Evolutionary conservation across 1,284 basidiomycete genomes (phyloP), one percentile per base, ranked within the genome.

Genomic region (Cryptococcus wingfieldii): DNA sequence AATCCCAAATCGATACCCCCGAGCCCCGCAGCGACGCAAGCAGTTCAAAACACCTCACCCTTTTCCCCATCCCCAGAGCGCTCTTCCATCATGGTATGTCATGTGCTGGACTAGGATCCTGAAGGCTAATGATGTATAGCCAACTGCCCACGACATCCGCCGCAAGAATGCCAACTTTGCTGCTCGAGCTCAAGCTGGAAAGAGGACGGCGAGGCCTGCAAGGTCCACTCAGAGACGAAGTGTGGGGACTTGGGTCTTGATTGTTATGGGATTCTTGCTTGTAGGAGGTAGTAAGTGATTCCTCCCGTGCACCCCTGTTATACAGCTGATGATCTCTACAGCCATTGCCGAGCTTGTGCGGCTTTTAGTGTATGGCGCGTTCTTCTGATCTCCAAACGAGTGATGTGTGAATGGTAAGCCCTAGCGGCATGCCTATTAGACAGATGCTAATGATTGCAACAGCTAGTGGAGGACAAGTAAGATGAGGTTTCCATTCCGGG

Each of bases 161-260:
- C 66, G 74, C 48, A 75, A 75, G 59, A 75, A 75, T 57, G 72
- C 72, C 48, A 71, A 73, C 56, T 74, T 75, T 52, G 68, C 64
- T 34, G 64, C 67, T 6, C 60, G 74, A 38, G 71, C 74, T 9
- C 60, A 66, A 51, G 69, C 70, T 5, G 74, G 74, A 6, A 75
- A 73, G 58, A 56, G 57, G 34, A 75, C 74, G 34, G 61, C 63
- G 6, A 47, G 70, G 52, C 72, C 74, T 18, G 67, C 71, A 13
- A 51, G 64, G 38, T 64, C 68, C 27, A 55, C 55, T 3, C 61
- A 65, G 43, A 64, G 61, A 47, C 51, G 68, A 28, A 65, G 63
- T 45, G 64, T 67, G 13, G 65, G 56, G 3, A 65, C 63, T 19
- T 74, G 71, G 70, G 65, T 75, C 0, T 51, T 75, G 55, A 61